These are phyloP conservation scores for Pecoramyces ruminantium DNA, from an alignment of 192 early-diverging fungal genomes.

Conservation along the genomic window DNA sequence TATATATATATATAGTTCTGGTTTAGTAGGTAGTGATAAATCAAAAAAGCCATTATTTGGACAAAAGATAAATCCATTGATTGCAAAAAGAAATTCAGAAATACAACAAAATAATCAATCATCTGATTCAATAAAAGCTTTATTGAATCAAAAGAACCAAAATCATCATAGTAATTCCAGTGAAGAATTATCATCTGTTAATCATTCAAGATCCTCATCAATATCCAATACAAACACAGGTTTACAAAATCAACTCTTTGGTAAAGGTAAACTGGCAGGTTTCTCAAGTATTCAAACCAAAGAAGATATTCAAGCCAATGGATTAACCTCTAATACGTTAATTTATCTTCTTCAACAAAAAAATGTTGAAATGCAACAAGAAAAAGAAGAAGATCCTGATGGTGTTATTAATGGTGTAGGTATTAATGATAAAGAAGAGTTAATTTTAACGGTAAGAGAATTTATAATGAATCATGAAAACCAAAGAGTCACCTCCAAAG, in stretches of 20 bases:
- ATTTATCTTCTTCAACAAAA: neutral
- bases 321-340: neutral
- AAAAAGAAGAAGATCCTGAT: neutral
- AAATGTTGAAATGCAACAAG: neutral
- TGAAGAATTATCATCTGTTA: too few relatives aligned
- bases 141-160: neutral
- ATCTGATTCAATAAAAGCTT: neutral
- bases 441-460: slow-evolving; percentile 35
- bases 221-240: neutral
- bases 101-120: neutral
- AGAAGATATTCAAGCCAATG: neutral
- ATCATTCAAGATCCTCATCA: neutral
- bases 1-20: slow-evolving; percentile 1
- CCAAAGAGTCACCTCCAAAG: slow-evolving; percentile 19
- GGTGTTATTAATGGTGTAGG: neutral
- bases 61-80: neutral
- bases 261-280: slow-evolving; percentile 5
- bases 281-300: neutral
- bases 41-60: neutral
- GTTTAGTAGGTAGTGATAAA: neutral
- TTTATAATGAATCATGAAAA: slow-evolving; percentile 21
- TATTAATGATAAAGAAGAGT: slow-evolving; percentile 7
- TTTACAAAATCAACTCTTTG: neutral
- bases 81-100: neutral
- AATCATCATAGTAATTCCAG: neutral